Percentiles rank a stretch among this genome's conserved stretches.
Evolutionary conservation across 345 rosid genomes (phyloP).

Genomic region (Draba incana): DNA sequence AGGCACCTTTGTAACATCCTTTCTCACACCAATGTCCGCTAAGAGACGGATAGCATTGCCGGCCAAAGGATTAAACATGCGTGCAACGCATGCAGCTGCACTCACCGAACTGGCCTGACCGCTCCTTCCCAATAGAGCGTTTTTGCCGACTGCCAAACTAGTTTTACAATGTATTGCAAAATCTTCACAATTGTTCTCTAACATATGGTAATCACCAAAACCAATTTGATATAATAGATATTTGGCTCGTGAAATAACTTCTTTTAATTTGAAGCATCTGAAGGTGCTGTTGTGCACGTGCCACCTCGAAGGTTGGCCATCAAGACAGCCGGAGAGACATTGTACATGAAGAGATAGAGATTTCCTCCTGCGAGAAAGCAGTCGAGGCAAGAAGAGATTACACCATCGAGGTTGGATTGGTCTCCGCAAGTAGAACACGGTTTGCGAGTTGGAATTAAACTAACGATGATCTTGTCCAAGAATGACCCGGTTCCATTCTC

Average conservation of each 20-base stretch:
- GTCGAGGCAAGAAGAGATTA: slow-evolving; percentile 66
- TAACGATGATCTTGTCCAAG: slow-evolving; percentile 58
- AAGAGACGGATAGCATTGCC: slow-evolving; percentile 41
- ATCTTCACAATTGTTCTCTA: slow-evolving; percentile 70
- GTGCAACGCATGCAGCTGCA: slow-evolving; percentile 48
- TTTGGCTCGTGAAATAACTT: too few species aligned
- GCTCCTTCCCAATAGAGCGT: slow-evolving; percentile 62
- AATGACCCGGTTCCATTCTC: slow-evolving; percentile 71
- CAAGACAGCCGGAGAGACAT: slow-evolving; percentile 49
- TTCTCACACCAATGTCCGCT: slow-evolving; percentile 63
- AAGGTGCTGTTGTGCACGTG: too few species aligned
- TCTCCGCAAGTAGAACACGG: slow-evolving; percentile 66
- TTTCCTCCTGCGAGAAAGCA: slow-evolving; percentile 72
- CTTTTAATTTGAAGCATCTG: too few species aligned
- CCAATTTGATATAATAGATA: too few species aligned
- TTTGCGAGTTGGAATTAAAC: slow-evolving; percentile 47
- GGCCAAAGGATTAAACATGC: slow-evolving; percentile 47
- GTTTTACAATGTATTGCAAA: slow-evolving; percentile 83
- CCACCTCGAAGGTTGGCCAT: slow-evolving; percentile 31
- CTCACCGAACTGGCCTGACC: slow-evolving; percentile 67
- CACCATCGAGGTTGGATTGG: slow-evolving; percentile 52
- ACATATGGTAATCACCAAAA: too few species aligned
- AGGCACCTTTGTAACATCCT: slow-evolving; percentile 43
- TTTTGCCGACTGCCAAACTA: slow-evolving; percentile 55
- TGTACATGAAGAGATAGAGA: slow-evolving; percentile 62